Conservation (phyloP, 208 protist species). For the Zelonia costaricensis region DNA sequence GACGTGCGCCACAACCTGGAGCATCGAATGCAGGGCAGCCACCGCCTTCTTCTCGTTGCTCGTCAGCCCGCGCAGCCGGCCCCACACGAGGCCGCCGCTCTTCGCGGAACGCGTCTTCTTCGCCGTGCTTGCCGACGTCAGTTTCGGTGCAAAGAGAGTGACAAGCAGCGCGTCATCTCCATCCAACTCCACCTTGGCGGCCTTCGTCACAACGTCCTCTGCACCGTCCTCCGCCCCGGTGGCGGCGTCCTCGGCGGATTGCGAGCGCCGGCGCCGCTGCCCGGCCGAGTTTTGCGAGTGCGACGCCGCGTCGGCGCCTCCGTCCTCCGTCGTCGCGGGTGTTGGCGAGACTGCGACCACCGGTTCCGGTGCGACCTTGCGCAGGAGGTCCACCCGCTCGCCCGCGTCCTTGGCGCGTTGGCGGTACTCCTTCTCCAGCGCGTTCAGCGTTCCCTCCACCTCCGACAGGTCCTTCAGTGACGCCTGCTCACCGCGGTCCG, state of each 20-base stretch:
- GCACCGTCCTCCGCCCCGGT: not conserved
- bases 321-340: not conserved
- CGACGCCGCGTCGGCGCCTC: not conserved
- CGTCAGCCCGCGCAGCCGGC: constrained; percentile 57
- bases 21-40: constrained; percentile 55
- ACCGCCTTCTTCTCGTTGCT: constrained; percentile 77
- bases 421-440: constrained; percentile 48
- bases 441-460: constrained; percentile 38
- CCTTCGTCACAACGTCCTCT: constrained; percentile 7
- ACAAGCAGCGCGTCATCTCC: not conserved
- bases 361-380: constrained; percentile 40
- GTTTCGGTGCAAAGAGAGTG: not conserved
- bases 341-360: not conserved
- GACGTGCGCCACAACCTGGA: constrained; percentile 73
- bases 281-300: not conserved
- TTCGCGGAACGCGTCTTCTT: not conserved
- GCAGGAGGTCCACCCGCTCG: constrained; percentile 54
- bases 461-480: constrained; percentile 43
- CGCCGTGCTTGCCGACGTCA: not conserved
- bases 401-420: constrained; percentile 51
- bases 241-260: constrained; percentile 5
- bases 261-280: constrained; percentile 8
- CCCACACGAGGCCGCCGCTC: constrained; percentile 30
- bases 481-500: constrained; percentile 21
- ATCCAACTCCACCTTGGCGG: constrained; percentile 1